Evolutionary conservation across 768 basidiomycete species (phyloP), one percentile per base, ranked within the genome.

Genomic region (Hygrophorus pudorinus): DNA sequence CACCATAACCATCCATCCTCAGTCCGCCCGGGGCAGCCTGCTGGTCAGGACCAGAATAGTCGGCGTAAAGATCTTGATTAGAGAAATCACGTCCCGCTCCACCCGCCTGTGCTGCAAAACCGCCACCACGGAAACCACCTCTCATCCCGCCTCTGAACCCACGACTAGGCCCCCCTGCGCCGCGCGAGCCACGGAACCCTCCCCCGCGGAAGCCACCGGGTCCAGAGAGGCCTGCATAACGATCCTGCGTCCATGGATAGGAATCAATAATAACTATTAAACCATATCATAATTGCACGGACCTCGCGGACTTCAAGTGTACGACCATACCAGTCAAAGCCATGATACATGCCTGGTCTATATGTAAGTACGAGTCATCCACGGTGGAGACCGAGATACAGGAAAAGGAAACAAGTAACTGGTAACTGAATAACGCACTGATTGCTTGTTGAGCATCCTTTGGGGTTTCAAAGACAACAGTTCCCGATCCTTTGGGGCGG

Each of bases 301-400:
- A 88, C 90, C 76, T 96, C 90, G 52, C 93, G 85, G 29, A 98
- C 94, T 69, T 99, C 94, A 10, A 99, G 79, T 6, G 82, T 79
- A 38, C 88, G 85, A 6, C 93, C 93, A 60, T 93, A 93, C 91
- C 94, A 97, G 50, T 96, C 92, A 54, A 88, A 96, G 21, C 93
- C 93, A 47, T 96, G 85, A 61, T 93, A 97, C 89, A 94, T 96
- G 55, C 67, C 93, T 96, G 51, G 16, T 28, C 30, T 33, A 37
- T 27, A 16, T 38, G 54, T 17, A 17, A 8, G 11, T 33, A 27
- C 18, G 24, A 13, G 12, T 8, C 14, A 21, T 16, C 12, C 43
- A 20, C 29, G 29, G 14, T 55, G 53, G 28, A 32, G 42, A 41
- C 11, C 18, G 18, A 18, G 28, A 27, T 18, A 17, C 33, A 20